Base-by-base conservation (phyloP, 352 stramenopile species). In the Phytopythium mirpurense region DNA sequence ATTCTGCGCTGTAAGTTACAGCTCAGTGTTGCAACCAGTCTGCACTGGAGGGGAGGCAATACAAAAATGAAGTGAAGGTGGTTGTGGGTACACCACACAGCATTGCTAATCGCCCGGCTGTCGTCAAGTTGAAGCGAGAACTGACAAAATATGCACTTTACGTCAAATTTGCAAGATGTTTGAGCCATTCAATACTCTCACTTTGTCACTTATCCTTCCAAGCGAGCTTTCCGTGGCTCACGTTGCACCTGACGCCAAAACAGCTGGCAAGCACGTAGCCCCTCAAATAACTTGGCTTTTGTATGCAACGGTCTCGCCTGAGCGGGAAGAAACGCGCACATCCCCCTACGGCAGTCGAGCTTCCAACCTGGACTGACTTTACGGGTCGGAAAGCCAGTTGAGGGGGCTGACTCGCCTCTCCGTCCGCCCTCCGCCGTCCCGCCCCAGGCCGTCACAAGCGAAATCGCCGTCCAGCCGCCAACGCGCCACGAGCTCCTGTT, bases 281-380 rank as follows among this genome's bases (percentile, higher is more conserved):
- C 19, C 3, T 9, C 21, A 10, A 19, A 45, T 21, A 19, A 45
- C 40, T 45, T 45, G 21, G 9, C 10, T 27, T 45, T 29, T 45
- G 40, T 45, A 45, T 27, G 0, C 2, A 3, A 29, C 40, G 10
- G 9, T 45, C 18, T 31, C 40, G 40, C n/a, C 26, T 29, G 40
- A 1, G 40, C 19, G 14, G 10, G 1, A 7, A 16, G 29, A 16
- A 38, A 40, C 29, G 18, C 11, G 27, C 45, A 27, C 29, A 38
- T 51, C 45, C 21, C n/a, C 29, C 29, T 40, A 36, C 29, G n/a
- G 29, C 29, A 32, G n/a, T 37, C 45, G 21, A 12, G 9, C 45
- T 9, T 36, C 27, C 36, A n/a, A n/a, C n/a, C n/a, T n/a, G 45
- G 45, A 38, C 45, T n/a, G 45, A 51, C 45, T 51, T 51, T 51